Conservation (phyloP, 768 basidiomycete genomes). For the Leucosporidium yakuticum region DNA sequence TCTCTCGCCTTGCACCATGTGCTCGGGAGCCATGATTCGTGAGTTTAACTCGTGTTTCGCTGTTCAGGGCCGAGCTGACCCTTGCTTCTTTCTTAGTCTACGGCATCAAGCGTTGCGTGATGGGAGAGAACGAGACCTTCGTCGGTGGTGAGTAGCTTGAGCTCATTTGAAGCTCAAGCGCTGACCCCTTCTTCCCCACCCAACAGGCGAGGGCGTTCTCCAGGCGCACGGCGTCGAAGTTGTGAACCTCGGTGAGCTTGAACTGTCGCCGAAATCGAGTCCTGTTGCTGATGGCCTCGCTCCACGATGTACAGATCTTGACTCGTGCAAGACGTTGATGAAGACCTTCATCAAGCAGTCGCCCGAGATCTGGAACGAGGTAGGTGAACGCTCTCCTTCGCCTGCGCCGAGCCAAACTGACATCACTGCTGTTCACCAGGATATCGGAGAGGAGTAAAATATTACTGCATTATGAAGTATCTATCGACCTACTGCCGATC, state of each 20-base stretch:
- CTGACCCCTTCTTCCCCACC: slow-evolving; percentile 23
- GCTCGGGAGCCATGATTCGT: slow-evolving; percentile 53
- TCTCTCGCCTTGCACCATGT: slow-evolving; percentile 60
- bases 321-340: slow-evolving; percentile 56
- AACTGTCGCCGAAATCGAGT: not conserved
- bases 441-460: slow-evolving; percentile 30
- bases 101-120: slow-evolving; percentile 60
- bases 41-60: not conserved
- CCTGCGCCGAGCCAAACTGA: not conserved
- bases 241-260: slow-evolving; percentile 44
- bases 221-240: slow-evolving; percentile 55
- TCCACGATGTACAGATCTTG: slow-evolving; percentile 42
- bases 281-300: not conserved
- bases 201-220: slow-evolving; percentile 53
- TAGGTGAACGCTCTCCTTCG: not conserved
- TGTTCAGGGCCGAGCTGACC: slow-evolving; percentile 4
- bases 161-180: not conserved
- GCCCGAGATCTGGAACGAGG: slow-evolving; percentile 51
- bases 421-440: not conserved
- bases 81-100: slow-evolving; percentile 52
- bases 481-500: too few species aligned
- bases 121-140: slow-evolving; percentile 59
- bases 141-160: slow-evolving; percentile 40
- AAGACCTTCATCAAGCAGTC: slow-evolving; percentile 53
- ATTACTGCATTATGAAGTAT: not conserved